Evolutionary conservation across 2,329 filamentous ascomycete species (phyloP).

Genomic region (Sporothrix globosa): DNA sequence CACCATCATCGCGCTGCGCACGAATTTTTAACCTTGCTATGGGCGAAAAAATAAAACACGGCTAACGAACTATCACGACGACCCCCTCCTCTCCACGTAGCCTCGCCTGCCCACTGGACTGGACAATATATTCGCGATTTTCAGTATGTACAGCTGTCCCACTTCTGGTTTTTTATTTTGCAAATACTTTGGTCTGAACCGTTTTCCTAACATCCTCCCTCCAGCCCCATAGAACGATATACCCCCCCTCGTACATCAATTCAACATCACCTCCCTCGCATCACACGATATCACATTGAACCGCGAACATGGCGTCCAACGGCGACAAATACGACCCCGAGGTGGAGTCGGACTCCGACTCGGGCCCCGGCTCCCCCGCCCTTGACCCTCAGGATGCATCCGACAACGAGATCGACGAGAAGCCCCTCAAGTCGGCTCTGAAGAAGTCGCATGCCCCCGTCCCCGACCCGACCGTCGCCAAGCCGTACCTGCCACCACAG

Average conservation of each 20-base stretch:
- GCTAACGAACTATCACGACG: slow-evolving; percentile 30
- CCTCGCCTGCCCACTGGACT: slow-evolving; percentile 28
- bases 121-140: slow-evolving; percentile 8
- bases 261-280: slow-evolving; percentile 10
- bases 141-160: slow-evolving; percentile 18
- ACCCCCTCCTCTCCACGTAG: slow-evolving; percentile 27
- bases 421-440: slow-evolving; percentile 79
- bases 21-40: slow-evolving; percentile 36
- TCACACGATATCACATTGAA: slow-evolving; percentile 38
- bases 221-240: background rate
- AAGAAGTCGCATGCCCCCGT: slow-evolving; percentile 65
- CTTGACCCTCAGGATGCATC: slow-evolving; percentile 61
- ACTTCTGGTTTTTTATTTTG: background rate
- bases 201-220: background rate
- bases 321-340: slow-evolving; percentile 62
- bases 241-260: background rate
- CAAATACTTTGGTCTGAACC: background rate
- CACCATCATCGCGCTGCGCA: slow-evolving; percentile 36
- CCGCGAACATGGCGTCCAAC: slow-evolving; percentile 56
- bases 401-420: slow-evolving; percentile 62
- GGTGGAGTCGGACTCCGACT: slow-evolving; percentile 67
- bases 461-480: slow-evolving; percentile 59
- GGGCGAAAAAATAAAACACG: slow-evolving; percentile 34
- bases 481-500: slow-evolving; percentile 72
- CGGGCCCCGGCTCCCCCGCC: slow-evolving; percentile 62